Base-by-base conservation (phyloP, 1,284 basidiomycete species). In the Vanrija sp. region DNA sequence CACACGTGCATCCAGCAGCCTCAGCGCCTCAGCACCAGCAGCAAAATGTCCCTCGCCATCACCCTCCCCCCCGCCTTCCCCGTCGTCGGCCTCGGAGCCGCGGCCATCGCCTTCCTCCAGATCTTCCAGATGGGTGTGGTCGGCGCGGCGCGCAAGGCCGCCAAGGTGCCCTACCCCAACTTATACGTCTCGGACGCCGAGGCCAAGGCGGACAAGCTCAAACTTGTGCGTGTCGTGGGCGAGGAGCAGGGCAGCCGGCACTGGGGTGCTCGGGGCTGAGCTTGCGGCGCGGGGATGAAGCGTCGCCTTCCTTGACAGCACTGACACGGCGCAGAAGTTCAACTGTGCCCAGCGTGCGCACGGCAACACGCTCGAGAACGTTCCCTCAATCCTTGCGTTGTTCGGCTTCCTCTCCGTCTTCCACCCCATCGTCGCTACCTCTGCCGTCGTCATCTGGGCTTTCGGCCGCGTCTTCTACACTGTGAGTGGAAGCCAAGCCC, bases 291-390 rank as follows among this genome's bases (percentile, higher is more conserved):
- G 51, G 67, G 65, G 23, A 55, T 68, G 67, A 69, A 57, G 59
- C 50, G 25, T n/a, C n/a, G n/a, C n/a, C n/a, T n/a, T n/a, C n/a
- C n/a, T 19, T 22, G 6, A 24, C 19, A 23, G 10, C 41, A n/a
- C 25, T 47, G 36, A 41, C 41, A 35, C n/a, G 5, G 36, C 16
- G n/a, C 54, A 65, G 61, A 47, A 48, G 37, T 72, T 63, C 59
- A 71, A 74, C 64, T 74, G 72, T 46, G 54, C 56, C 18, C 72
- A 74, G 57, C 58, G 72, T 43, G 66, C 66, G 36, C 65, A 71
- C 54, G 61, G 53, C n/a, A 74, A 72, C 61, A 69, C 68, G n/a
- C 63, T 72, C 48, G 72, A 74, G 63, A 56, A 48, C 45, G 38
- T 65, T 23, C 66, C 71, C 1, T 64, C 54, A 55, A 31, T 67